Evolutionary conservation across 768 basidiomycete species (phyloP).

Genomic region (Austroboletus festivus): DNA sequence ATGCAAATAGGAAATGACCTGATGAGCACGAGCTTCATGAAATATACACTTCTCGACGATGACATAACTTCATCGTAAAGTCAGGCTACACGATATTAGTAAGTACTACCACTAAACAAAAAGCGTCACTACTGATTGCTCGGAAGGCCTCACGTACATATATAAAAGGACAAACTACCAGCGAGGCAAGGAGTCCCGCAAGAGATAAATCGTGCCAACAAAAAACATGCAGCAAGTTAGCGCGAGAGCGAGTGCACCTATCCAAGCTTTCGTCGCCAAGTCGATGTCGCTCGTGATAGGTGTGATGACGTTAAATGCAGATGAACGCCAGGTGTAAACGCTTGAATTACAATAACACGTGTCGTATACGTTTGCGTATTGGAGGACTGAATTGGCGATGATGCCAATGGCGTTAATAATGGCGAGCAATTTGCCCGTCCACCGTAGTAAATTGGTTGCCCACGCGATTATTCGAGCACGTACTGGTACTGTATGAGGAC

Average conservation of each 20-base stretch:
- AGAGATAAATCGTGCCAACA: conserved; percentile 27
- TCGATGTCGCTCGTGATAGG: conserved; percentile 15
- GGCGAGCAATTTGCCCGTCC: conserved; percentile 28
- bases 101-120: too few relatives aligned
- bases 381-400: conserved; percentile 28
- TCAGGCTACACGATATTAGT: too few relatives aligned
- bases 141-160: too few relatives aligned
- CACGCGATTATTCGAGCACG: neutral
- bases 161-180: conserved; percentile 7
- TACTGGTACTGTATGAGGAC: neutral
- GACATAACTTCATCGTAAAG: too few relatives aligned
- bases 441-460: conserved; percentile 20
- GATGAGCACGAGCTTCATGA: too few relatives aligned
- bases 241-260: conserved; percentile 34
- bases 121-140: too few relatives aligned
- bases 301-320: conserved; percentile 32
- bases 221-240: conserved; percentile 23
- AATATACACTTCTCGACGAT: too few relatives aligned
- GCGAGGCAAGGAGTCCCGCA: conserved; percentile 20
- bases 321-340: conserved; percentile 13
- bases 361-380: conserved; percentile 26
- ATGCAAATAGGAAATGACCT: too few relatives aligned
- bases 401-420: conserved; percentile 26
- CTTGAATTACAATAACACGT: conserved; percentile 33
- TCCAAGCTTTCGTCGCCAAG: conserved; percentile 33